Evolutionary conservation across 2,329 filamentous ascomycete genomes (phyloP).

Genomic region (Daldinia sp.): DNA sequence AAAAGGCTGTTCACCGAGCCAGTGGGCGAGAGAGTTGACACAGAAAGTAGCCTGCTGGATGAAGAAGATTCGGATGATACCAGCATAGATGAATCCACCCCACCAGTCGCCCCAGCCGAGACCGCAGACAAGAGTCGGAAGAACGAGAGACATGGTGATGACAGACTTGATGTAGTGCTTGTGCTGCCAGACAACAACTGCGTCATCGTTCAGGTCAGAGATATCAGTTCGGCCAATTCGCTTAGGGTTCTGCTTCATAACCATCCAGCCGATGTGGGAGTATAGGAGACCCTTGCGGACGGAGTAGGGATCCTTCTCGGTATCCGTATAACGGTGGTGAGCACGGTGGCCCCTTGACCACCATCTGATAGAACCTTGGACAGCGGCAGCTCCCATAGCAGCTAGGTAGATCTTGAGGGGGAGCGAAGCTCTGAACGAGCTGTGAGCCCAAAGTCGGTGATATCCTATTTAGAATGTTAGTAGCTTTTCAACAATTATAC

Average conservation of each 20-base stretch:
- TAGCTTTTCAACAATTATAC: neutral
- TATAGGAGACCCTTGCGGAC: conserved; percentile 64
- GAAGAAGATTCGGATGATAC: conserved; percentile 64
- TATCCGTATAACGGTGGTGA: conserved; percentile 66
- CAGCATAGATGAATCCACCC: conserved; percentile 64
- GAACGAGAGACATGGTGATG: conserved; percentile 60
- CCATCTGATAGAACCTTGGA: conserved; percentile 64
- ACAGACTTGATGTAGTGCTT: conserved; percentile 62
- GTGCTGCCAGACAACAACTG: conserved; percentile 63
- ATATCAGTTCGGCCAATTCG: conserved; percentile 64
- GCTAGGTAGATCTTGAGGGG: conserved; percentile 63
- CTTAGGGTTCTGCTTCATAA: conserved; percentile 67
- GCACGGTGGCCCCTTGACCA: conserved; percentile 63
- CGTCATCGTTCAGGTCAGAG: conserved; percentile 63
- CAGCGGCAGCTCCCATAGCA: conserved; percentile 60
- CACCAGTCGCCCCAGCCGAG: conserved; percentile 62
- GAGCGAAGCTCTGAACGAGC: conserved; percentile 58
- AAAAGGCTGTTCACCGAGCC: conserved; percentile 74
- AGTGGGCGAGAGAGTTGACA: conserved; percentile 66
- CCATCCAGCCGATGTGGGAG: conserved; percentile 65
- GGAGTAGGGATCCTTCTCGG: conserved; percentile 64
- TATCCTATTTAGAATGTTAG: conserved; percentile 46
- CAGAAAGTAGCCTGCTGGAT: conserved; percentile 67
- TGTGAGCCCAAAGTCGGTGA: conserved; percentile 58
- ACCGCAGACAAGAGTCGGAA: conserved; percentile 61